Conservation (phyloP, 2,329 filamentous ascomycete species). For the Geosmithia flava region DNA sequence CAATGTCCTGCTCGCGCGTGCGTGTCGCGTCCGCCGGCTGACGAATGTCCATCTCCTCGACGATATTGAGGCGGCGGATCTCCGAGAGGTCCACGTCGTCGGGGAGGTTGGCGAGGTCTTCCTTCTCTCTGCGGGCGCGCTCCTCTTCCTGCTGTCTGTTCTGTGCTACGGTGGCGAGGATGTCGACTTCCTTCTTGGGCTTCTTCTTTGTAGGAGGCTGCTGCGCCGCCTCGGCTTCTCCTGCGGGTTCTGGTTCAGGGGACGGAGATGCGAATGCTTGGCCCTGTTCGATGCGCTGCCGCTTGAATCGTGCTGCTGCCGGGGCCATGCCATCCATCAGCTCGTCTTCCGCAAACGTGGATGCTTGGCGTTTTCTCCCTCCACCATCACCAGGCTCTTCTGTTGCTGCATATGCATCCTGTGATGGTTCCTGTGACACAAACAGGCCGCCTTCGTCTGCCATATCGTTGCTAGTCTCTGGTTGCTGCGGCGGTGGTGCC, state of each 20-base stretch:
- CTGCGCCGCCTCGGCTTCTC: slow-evolving; percentile 4
- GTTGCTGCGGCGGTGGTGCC: slow-evolving; percentile 1
- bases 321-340: slow-evolving; percentile 64
- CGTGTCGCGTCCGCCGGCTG: slow-evolving; percentile 3
- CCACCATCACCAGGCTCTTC: slow-evolving; percentile 16
- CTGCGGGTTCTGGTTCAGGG: slow-evolving; percentile 11
- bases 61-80: slow-evolving; percentile 60
- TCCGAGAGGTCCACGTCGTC: slow-evolving; percentile 60
- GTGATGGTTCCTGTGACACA: slow-evolving; percentile 35
- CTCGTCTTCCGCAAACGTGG: slow-evolving; percentile 33
- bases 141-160: slow-evolving; percentile 55
- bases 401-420: slow-evolving; percentile 9
- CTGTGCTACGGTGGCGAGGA: slow-evolving; percentile 53
- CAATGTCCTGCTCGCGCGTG: slow-evolving; percentile 34
- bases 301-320: slow-evolving; percentile 65
- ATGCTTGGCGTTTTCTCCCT: slow-evolving; percentile 28
- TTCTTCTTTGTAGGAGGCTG: slow-evolving; percentile 12
- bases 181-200: slow-evolving; percentile 48
- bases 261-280: slow-evolving; percentile 25
- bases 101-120: slow-evolving; percentile 35
- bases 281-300: slow-evolving; percentile 54
- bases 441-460: slow-evolving; percentile 38
- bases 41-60: slow-evolving; percentile 61
- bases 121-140: slow-evolving; percentile 38
- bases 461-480: slow-evolving; percentile 2